These are phyloP conservation scores for Ustilago tritici DNA, from an alignment of 1,284 basidiomycete genomes.

Conservation along the genomic window DNA sequence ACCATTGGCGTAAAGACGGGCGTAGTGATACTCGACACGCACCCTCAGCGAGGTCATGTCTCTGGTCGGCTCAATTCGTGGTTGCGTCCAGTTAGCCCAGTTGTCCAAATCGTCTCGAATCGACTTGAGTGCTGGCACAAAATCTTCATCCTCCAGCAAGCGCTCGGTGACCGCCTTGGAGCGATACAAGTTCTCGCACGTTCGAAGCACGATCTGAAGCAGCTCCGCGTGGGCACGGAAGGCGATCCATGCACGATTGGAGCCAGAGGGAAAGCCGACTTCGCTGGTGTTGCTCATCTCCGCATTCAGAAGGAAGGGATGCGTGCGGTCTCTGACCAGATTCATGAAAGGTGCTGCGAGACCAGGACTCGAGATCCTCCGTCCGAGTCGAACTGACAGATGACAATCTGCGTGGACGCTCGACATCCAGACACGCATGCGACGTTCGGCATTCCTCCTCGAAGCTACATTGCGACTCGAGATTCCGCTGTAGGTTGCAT, in stretches of 20 bases:
- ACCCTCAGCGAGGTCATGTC: conserved; percentile 54
- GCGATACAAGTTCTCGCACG: conserved; percentile 53
- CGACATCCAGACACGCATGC: conserved; percentile 58
- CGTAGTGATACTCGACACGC: conserved; percentile 56
- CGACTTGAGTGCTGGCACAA: conserved; percentile 51
- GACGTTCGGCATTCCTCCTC: conserved; percentile 47
- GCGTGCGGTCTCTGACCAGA: conserved; percentile 48
- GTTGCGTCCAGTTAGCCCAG: conserved; percentile 56
- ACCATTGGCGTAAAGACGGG: conserved; percentile 52
- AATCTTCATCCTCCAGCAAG: conserved; percentile 51
- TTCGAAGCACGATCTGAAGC: conserved; percentile 51
- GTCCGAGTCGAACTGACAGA: conserved; percentile 52
- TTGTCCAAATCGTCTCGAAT: conserved; percentile 52
- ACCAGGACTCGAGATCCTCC: conserved; percentile 53
- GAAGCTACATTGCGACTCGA: conserved; percentile 43
- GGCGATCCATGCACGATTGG: conserved; percentile 50
- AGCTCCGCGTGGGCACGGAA: conserved; percentile 51
- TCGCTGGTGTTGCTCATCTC: conserved; percentile 45
- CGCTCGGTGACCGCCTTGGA: conserved; percentile 49
- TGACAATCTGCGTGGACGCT: conserved; percentile 58
- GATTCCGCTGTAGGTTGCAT: conserved; percentile 48
- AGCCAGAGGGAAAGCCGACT: conserved; percentile 36
- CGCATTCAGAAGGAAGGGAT: conserved; percentile 45
- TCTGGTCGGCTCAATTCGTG: conserved; percentile 45
- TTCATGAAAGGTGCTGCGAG: conserved; percentile 54